Conservation (phyloP, 208 protist genomes). For the Trypanosoma conorhini region DNA sequence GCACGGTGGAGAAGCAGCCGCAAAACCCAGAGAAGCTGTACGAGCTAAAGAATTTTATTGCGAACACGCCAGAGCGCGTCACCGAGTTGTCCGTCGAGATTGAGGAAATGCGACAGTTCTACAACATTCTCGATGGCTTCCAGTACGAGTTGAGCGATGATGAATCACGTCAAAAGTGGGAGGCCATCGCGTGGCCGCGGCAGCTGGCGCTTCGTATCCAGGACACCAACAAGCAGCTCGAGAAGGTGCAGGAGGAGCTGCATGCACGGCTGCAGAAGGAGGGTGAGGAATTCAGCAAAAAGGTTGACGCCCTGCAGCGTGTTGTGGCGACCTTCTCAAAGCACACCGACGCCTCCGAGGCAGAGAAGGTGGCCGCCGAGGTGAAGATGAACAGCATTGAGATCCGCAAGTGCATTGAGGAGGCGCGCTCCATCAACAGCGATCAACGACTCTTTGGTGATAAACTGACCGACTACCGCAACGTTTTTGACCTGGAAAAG, state of each 20-base stretch:
- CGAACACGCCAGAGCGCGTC: constrained; percentile 78
- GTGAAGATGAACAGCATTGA: constrained; percentile 95
- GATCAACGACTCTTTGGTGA: constrained; percentile 95
- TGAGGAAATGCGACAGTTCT: constrained; percentile 91
- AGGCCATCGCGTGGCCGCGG: constrained; percentile 93
- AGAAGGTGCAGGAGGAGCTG: constrained; percentile 91
- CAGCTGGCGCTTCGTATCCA: constrained; percentile 81
- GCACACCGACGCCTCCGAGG: constrained; percentile 90
- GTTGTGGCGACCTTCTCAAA: constrained; percentile 93
- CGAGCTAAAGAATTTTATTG: constrained; percentile 90
- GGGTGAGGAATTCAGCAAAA: constrained; percentile 94
- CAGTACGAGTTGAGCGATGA: constrained; percentile 92
- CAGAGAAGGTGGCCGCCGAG: constrained; percentile 93
- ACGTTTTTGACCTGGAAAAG: constrained; percentile 94
- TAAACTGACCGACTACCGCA: constrained; percentile 94
- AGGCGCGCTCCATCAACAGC: constrained; percentile 93
- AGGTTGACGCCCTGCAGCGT: constrained; percentile 91
- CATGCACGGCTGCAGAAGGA: constrained; percentile 89
- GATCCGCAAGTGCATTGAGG: constrained; percentile 92
- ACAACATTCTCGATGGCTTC: constrained; percentile 94
- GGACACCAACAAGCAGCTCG: constrained; percentile 83
- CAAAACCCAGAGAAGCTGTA: constrained; percentile 91
- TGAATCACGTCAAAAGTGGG: constrained; percentile 94
- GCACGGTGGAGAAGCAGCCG: constrained; percentile 78
- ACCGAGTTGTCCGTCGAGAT: constrained; percentile 77